Evolutionary conservation across 2,329 filamentous ascomycete genomes (phyloP).

Genomic region (Tothia fuscella): DNA sequence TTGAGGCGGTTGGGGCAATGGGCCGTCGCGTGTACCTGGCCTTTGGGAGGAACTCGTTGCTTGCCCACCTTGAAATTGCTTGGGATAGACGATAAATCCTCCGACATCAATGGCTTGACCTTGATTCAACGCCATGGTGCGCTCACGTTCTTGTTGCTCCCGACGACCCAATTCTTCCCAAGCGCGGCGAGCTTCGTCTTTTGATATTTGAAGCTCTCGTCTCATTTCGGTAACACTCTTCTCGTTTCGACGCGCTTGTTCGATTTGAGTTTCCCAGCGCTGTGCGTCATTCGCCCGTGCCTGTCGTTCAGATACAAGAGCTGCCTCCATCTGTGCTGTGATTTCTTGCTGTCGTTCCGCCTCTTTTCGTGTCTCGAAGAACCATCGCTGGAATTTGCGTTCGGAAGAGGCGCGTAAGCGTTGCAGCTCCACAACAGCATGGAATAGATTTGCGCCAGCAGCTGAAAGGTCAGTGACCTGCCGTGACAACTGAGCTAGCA

Average conservation of each 20-base stretch:
- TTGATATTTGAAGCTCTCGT: constrained; percentile 85
- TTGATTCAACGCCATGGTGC: constrained; percentile 71
- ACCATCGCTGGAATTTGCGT: constrained; percentile 97
- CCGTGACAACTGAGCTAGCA: constrained; percentile 78
- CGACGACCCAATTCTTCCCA: constrained; percentile 94
- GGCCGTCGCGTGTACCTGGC: constrained; percentile 22
- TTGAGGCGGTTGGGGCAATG: constrained; percentile 7
- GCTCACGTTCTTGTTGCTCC: constrained; percentile 85
- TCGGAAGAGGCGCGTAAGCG: constrained; percentile 88
- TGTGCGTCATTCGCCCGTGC: constrained; percentile 39
- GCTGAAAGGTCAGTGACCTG: constrained; percentile 97
- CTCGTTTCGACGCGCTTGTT: constrained; percentile 1
- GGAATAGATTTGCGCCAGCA: constrained; percentile 91
- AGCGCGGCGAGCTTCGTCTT: constrained; percentile 85
- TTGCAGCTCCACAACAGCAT: constrained; percentile 93
- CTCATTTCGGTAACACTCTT: constrained; percentile 50
- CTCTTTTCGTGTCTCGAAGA: constrained; percentile 85
- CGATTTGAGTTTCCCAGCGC: constrained; percentile 3
- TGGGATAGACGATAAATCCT: constrained; percentile 89
- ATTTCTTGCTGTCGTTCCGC: constrained; percentile 76
- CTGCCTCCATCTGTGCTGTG: constrained; percentile 65
- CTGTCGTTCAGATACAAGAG: constrained; percentile 62
- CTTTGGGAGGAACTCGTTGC: constrained; percentile 35
- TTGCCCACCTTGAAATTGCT: constrained; percentile 52
- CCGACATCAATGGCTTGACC: constrained; percentile 83